Evolutionary conservation across 225 moss, liverwort and hornwort species (phyloP), one percentile per base, ranked within the genome.

Genomic region (Straminergon stramineum): DNA sequence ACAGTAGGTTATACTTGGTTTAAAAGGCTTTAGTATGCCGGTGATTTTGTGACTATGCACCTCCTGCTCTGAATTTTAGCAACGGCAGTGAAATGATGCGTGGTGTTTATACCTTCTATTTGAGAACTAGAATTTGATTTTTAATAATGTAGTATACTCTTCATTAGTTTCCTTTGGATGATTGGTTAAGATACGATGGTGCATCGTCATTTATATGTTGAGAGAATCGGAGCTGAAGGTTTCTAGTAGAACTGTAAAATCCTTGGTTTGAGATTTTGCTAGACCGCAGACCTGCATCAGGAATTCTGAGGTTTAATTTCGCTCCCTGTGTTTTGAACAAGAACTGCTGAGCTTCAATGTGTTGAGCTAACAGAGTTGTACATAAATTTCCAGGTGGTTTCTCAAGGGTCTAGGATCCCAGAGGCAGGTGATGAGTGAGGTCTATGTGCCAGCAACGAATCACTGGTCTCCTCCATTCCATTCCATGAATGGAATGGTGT

Each of bases 391-490:
- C 86, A 96, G 97, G 92, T 99, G 99, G 99, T 99, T 96, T 85
- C 89, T 99, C 32, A 99, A 97, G 93, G 99, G 99, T 75, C 90
- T 97, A 57, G 97, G 96, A 70, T 93, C 96, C 55, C 93, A 96
- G 88, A 94, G 97, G 93, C 95, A 96, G 91, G 96, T 97, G 81
- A 97, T 96, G 94, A 99, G 97, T 94, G 99, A 99, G 92, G 96
- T 97, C 37, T 99, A 97, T 87, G 96, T 96, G 88, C 99, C 99
- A 55, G 97, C 99, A 55, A 93, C 95, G 52, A 96, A 99, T 88
- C 97, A 99, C 88, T 99, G 99, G 99, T 95, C 99, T 85, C 96
- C 99, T 61, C 91, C 96, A n/a, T n/a, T n/a, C n/a, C n/a, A n/a
- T n/a, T n/a, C n/a, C 84, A 95, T 99, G 89, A 95, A 96, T 92